Conservation (phyloP, 345 rosid genomes). For the Sonneratia caseolaris region DNA sequence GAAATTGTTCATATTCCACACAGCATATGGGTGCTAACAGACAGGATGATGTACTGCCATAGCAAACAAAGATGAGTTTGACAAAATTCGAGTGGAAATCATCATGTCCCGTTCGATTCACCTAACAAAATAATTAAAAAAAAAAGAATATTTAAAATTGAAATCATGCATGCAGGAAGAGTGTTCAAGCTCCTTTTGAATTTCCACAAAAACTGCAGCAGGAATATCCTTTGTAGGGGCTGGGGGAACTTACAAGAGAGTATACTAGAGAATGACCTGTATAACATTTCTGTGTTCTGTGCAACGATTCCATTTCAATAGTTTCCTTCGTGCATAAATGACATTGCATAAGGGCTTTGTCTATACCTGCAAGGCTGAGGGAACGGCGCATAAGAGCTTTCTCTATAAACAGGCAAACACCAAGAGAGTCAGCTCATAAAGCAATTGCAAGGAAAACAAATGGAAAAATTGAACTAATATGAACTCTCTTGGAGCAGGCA, state of each 20-base stretch:
- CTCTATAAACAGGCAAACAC: background rate
- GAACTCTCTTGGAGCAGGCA: conserved; percentile 27
- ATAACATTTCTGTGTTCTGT: background rate
- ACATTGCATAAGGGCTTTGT: background rate
- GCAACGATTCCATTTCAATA: background rate
- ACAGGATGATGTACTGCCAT: too few species aligned
- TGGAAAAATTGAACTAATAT: background rate
- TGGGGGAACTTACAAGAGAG: too few species aligned
- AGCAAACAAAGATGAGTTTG: background rate
- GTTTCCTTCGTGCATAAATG: background rate
- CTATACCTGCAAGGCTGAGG: too few species aligned
- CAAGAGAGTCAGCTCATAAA: background rate
- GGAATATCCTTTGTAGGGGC: too few species aligned
- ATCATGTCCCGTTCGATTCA: background rate
- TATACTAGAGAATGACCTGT: too few species aligned
- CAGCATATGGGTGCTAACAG: too few species aligned
- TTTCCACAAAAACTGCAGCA: too few species aligned
- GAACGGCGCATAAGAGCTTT: too few species aligned
- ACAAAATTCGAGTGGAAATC: background rate
- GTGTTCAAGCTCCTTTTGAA: too few species aligned
- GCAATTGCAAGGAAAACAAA: background rate
- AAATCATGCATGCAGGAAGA: background rate
- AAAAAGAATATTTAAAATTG: background rate
- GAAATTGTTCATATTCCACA: too few species aligned
- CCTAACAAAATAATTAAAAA: background rate